Conservation (phyloP, 148 eudicot species). For the Gaultheria prostrata region DNA sequence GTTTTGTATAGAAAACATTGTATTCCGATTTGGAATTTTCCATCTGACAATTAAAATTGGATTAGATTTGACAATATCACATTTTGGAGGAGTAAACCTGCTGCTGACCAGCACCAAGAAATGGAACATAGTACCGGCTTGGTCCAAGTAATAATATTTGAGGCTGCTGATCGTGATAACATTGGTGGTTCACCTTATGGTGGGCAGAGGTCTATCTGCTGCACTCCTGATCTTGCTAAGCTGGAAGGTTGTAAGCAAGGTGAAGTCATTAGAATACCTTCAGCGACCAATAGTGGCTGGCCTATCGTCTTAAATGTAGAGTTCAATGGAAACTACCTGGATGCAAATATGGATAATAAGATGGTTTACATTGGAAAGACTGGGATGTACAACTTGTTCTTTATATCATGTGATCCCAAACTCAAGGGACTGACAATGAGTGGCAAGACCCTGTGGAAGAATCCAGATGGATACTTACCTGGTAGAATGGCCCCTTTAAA, state of each 20-base stretch:
- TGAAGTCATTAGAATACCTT: constrained; percentile 70
- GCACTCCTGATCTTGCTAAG: constrained; percentile 98
- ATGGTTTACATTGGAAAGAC: constrained; percentile 65
- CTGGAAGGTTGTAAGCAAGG: constrained; percentile 96
- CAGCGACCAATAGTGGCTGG: constrained; percentile 67
- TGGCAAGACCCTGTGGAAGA: constrained; percentile 91
- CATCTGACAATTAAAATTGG: constrained; percentile 16
- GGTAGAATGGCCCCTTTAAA: constrained; percentile 96
- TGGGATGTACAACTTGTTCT: constrained; percentile 96
- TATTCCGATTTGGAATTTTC: background rate
- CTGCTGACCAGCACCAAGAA: constrained; percentile 49
- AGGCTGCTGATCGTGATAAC: constrained; percentile 95
- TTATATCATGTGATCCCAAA: constrained; percentile 83
- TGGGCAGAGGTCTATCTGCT: constrained; percentile 92
- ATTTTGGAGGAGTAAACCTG: constrained; percentile 81
- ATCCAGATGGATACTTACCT: constrained; percentile 91
- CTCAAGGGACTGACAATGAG: constrained; percentile 67
- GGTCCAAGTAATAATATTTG: constrained; percentile 79
- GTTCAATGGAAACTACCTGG: constrained; percentile 56
- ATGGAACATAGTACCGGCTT: constrained; percentile 65
- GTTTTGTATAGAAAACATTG: background rate
- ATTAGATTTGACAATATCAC: constrained; percentile 85
- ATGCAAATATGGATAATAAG: constrained; percentile 53
- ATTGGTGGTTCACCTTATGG: constrained; percentile 99
- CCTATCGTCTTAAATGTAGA: constrained; percentile 67